phyloP scores from a whole-genome alignment of 192 early-diverging fungal species.

The Backusella psychrophila region DNA sequence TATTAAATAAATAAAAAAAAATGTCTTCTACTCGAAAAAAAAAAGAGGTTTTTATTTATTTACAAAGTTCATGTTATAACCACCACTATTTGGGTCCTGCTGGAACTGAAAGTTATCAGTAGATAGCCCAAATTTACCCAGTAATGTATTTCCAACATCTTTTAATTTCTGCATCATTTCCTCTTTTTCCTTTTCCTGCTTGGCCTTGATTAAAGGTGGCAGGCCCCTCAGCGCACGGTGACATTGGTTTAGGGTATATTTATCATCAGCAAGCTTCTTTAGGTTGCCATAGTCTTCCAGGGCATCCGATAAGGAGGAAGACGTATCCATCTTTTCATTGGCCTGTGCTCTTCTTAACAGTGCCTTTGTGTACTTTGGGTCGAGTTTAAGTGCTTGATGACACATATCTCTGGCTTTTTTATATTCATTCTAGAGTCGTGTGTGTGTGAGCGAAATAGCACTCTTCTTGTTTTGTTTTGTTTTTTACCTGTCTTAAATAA shows the following conservation, averaged over 20 bases:
- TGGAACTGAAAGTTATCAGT: constrained; percentile 70
- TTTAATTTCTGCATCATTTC: constrained; percentile 77
- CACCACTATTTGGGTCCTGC: constrained; percentile 51
- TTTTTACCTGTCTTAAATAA: constrained; percentile 52
- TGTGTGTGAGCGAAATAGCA: background rate
- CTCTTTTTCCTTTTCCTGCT: constrained; percentile 61
- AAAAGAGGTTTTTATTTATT: constrained; percentile 32
- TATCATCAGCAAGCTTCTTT: constrained; percentile 2
- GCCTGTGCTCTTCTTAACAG: constrained; percentile 60
- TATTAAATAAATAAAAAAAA: background rate
- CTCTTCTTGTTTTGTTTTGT: too few species aligned
- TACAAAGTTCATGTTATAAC: constrained; percentile 64
- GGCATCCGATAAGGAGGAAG: constrained; percentile 42
- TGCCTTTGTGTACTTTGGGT: constrained; percentile 58
- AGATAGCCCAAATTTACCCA: constrained; percentile 76
- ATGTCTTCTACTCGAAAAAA: background rate
- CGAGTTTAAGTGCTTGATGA: constrained; percentile 48
- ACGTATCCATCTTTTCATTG: constrained; percentile 49
- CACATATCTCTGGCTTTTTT: constrained; percentile 41
- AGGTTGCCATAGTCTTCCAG: constrained; percentile 40
- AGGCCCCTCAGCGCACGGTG: constrained; percentile 32
- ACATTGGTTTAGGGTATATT: constrained; percentile 20
- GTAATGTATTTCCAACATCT: constrained; percentile 64
- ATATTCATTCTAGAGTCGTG: constrained; percentile 26
- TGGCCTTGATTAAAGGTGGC: constrained; percentile 42